Conservation (phyloP, 805 yeast genomes). For the Schwanniomyces vanrijiae region DNA sequence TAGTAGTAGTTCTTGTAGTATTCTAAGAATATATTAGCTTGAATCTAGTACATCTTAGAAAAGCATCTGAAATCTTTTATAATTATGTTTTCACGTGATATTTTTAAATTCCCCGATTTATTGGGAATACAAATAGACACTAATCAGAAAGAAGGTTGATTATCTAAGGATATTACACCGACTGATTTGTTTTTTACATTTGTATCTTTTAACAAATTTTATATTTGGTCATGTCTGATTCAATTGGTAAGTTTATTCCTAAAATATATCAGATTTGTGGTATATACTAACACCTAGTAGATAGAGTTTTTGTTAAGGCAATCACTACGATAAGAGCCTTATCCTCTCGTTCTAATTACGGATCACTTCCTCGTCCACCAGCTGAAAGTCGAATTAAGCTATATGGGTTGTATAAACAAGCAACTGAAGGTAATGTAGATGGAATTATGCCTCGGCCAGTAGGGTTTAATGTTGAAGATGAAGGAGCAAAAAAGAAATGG, state of each 20-base stretch:
- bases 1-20: not conserved
- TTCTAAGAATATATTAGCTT: not conserved
- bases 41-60: too few species aligned
- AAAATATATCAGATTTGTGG: not conserved
- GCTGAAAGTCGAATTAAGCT: constrained; percentile 64
- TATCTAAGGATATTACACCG: not conserved
- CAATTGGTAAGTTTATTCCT: constrained; percentile 37
- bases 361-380: constrained; percentile 74
- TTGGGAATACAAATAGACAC: not conserved
- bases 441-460: constrained; percentile 66
- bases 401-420: constrained; percentile 85
- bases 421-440: constrained; percentile 82
- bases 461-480: constrained; percentile 61
- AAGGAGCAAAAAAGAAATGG: constrained; percentile 71
- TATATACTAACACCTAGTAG: constrained; percentile 26
- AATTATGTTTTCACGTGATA: not conserved
- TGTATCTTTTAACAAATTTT: not conserved
- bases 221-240: constrained; percentile 42
- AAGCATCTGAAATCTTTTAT: too few species aligned
- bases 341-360: constrained; percentile 61
- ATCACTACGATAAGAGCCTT: constrained; percentile 75
- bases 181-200: not conserved
- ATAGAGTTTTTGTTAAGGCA: constrained; percentile 80
- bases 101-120: not conserved
- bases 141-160: not conserved